These are phyloP conservation scores for Botrytis hyacinthi DNA, from an alignment of 2,329 filamentous ascomycete genomes.

Conservation along the genomic window DNA sequence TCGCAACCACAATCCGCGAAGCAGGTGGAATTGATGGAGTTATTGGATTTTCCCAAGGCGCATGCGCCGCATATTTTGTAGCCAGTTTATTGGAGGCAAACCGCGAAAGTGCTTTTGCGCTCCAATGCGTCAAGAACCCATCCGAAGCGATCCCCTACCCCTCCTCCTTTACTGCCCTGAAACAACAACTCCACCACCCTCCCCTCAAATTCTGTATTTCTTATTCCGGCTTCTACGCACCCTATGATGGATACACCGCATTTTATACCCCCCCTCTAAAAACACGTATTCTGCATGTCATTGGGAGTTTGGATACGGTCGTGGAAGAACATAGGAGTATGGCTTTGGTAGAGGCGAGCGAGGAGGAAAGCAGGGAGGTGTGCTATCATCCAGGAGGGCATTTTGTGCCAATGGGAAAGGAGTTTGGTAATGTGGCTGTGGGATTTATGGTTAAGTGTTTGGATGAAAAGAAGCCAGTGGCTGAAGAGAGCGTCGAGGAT, in stretches of 20 bases:
- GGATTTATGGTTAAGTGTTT: slow-evolving; percentile 61
- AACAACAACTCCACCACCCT: slow-evolving; percentile 44
- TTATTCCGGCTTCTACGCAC: slow-evolving; percentile 75
- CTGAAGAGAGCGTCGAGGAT: slow-evolving; percentile 61
- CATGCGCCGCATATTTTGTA: slow-evolving; percentile 68
- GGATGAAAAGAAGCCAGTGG: slow-evolving; percentile 46
- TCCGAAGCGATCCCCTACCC: slow-evolving; percentile 51
- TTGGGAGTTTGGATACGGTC: slow-evolving; percentile 82
- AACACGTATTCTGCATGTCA: slow-evolving; percentile 77
- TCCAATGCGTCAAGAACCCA: slow-evolving; percentile 32
- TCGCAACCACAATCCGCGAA: slow-evolving; percentile 61
- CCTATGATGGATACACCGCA: slow-evolving; percentile 59
- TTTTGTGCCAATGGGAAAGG: slow-evolving; percentile 79
- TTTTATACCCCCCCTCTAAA: slow-evolving; percentile 73
- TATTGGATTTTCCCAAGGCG: slow-evolving; percentile 81
- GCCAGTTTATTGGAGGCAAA: slow-evolving; percentile 66
- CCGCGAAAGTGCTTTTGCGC: slow-evolving; percentile 46
- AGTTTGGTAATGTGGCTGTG: slow-evolving; percentile 74
- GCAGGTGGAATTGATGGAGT: slow-evolving; percentile 73
- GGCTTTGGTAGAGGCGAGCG: slow-evolving; percentile 58
- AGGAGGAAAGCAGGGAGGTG: slow-evolving; percentile 44
- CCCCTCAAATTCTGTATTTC: slow-evolving; percentile 68
- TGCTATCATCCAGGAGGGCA: slow-evolving; percentile 82
- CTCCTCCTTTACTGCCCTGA: slow-evolving; percentile 44
- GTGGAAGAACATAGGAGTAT: slow-evolving; percentile 75